These are phyloP conservation scores for Boletus tomentosulus DNA, from an alignment of 768 basidiomycete species.

Conservation along the genomic window DNA sequence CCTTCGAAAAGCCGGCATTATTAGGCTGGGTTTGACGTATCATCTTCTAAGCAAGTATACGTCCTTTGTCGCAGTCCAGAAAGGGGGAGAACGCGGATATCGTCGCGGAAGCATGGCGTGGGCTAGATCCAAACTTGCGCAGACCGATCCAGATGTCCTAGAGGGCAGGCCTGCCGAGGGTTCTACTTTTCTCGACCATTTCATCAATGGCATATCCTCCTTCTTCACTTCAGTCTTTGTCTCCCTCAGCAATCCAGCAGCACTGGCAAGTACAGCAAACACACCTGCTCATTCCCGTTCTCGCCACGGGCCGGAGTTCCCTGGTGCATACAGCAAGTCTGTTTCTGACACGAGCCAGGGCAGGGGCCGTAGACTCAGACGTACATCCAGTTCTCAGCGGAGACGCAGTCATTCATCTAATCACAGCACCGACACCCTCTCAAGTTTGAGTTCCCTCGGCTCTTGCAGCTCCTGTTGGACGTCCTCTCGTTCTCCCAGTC, in stretches of 20 bases:
- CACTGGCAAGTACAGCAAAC: background rate
- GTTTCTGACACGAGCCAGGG: slow-evolving; percentile 9
- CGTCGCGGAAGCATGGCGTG: slow-evolving; percentile 1
- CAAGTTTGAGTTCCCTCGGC: slow-evolving; percentile 47
- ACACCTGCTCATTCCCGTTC: background rate
- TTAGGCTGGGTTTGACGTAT: slow-evolving; percentile 48
- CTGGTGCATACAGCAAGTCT: slow-evolving; percentile 19
- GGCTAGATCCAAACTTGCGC: slow-evolving; percentile 17
- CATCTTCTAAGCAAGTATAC: slow-evolving; percentile 50
- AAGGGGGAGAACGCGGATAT: slow-evolving; percentile 19
- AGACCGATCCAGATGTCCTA: background rate
- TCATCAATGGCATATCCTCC: slow-evolving; percentile 17
- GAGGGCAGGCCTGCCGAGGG: background rate
- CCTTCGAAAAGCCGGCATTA: slow-evolving; percentile 41
- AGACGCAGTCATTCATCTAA: slow-evolving; percentile 17
- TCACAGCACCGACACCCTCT: slow-evolving; percentile 34
- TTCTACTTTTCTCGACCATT: slow-evolving; percentile 13
- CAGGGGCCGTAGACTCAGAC: slow-evolving; percentile 2
- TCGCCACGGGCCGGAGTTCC: slow-evolving; percentile 6
- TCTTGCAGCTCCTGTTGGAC: slow-evolving; percentile 37
- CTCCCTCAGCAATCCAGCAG: slow-evolving; percentile 2
- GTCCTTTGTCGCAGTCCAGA: slow-evolving; percentile 53
- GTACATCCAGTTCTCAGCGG: background rate
- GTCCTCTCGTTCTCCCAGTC: slow-evolving; percentile 19
- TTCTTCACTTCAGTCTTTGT: slow-evolving; percentile 15